Base-by-base conservation (phyloP, 441 rosid genomes). In the Adansonia madagascariensis region DNA sequence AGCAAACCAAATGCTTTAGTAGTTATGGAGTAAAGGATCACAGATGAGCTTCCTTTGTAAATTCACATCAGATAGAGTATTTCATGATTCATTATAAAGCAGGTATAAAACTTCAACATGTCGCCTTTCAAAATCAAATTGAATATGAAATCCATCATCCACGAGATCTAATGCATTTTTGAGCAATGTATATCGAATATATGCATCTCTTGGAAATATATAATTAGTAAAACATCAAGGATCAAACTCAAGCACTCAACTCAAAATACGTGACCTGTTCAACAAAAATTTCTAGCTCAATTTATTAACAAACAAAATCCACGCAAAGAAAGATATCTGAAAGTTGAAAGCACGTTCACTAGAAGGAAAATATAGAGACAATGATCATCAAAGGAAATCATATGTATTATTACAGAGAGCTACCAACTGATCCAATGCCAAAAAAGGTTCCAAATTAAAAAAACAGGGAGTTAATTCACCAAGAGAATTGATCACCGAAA, bases 1-100 rank as follows among this genome's bases (percentile, higher is more conserved):
- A 52, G 52, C 71, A 66, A 66, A 43, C 22, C 56, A 14, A 46
- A 68, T 46, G n/a, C n/a, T 66, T 20, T 68, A 22, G 57, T 68
- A 43, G 18, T 68, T 18, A 68, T 46, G 24, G 4, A 44, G 55
- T 46, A 67, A 67, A 7, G 15, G 55, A 46, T 17, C 20, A 67
- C 22, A 12, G 17, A 14, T 24, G 20, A 69, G 44, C 43, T 69
- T 8, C 73, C 59, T 69, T 49, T 49, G 5, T 44, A 24, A 53
- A 70, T 24, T 70, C n/a, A 50, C 9, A 49, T 14, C 74, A 50
- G 14, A 24, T 27, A 49, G 2, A 50, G 41, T 14, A 70, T 70
- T 52, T 70, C 46, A 70, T 15, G 14, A 27, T 27, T 70, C 60
- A 14, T 50, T 8, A 52, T 53, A 31, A 71, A 53, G 75, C 56